Base-by-base conservation (phyloP, 1,284 basidiomycete genomes). In the Ustilago trichophora region DNA sequence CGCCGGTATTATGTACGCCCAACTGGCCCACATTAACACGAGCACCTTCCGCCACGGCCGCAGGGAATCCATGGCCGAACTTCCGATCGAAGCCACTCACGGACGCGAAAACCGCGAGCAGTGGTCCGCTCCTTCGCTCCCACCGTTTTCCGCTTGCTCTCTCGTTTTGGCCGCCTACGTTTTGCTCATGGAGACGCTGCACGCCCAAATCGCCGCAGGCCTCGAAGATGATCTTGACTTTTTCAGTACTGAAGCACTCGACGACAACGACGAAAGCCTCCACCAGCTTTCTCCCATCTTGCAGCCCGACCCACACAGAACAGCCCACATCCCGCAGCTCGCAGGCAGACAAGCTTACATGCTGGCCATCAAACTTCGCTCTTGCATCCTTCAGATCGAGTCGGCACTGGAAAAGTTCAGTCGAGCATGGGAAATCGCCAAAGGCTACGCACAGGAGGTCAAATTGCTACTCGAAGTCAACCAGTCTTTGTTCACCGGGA, bases 111-210 rank as follows among this genome's bases (percentile, higher is more conserved):
- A 56, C 11, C 60, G 66, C 38, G 59, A 73, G 25, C 48, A 57
- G 31, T 59, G 60, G 56, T 67, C 67, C 4, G 70, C 71, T 2
- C 73, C 73, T 4, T 54, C 56, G 15, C 58, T 76, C 16, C 73
- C 73, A 6, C 73, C 73, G 0, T 74, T 68, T 32, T 72, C 72
- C 27, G 72, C 72, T n/a, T 76, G 73, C 53, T 73, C 71, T 40
- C 62, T 70, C 13, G 73, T 76, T 10, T 55, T 76, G 4, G 72
- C 65, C 2, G 72, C 73, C 3, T 76, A 76, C 52, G 71, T 72
- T 15, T 36, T 68, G 40, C 52, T 76, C 25, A 76, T 76, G 73
- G 65, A 72, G 44, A 74, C 72, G 15, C 65, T 76, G 18, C 66
- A 73, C 16, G 72, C 67, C 10, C 68, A 72, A 38, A 57, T 76